phyloP scores from a whole-genome alignment of 176 grass and related monocot genomes.

The Rhynchospora breviuscula region DNA sequence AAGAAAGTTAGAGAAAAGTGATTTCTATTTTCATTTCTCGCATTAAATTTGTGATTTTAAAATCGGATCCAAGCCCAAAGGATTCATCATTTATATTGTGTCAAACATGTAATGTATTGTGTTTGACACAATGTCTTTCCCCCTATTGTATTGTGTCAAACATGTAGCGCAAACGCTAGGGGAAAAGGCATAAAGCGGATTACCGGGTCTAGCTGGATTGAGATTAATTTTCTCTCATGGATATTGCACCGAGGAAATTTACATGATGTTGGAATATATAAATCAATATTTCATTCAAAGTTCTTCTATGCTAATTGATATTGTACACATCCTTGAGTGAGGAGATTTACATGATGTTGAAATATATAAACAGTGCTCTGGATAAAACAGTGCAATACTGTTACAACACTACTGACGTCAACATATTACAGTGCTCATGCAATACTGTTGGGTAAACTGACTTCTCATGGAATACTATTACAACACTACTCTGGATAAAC shows the following conservation, averaged over 20 bases:
- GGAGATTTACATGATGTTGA: too few species aligned
- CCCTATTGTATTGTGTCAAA: conserved; percentile 61
- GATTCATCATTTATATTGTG: conserved; percentile 17
- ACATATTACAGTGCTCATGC: too few species aligned
- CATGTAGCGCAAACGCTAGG: conserved; percentile 23
- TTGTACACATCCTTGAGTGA: too few species aligned
- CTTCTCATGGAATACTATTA: neutral
- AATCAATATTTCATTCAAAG: neutral
- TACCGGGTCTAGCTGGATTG: conserved; percentile 90
- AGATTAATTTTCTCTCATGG: conserved; percentile 79
- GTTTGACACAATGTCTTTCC: too few species aligned
- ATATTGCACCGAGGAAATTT: conserved; percentile 61
- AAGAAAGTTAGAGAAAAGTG: too few species aligned
- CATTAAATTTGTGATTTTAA: too few species aligned
- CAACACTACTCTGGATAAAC: neutral
- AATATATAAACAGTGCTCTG: too few species aligned
- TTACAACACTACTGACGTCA: too few species aligned
- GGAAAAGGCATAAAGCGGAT: conserved; percentile 73
- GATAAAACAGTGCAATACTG: too few species aligned
- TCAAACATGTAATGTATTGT: conserved; percentile 40
- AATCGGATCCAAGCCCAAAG: neutral
- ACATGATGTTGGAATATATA: conserved; percentile 37
- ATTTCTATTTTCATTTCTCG: too few species aligned
- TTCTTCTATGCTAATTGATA: neutral
- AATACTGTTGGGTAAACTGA: neutral